These are phyloP conservation scores for Neurospora sp. DNA, from an alignment of 495 filamentous ascomycete genomes.

Conservation along the genomic window DNA sequence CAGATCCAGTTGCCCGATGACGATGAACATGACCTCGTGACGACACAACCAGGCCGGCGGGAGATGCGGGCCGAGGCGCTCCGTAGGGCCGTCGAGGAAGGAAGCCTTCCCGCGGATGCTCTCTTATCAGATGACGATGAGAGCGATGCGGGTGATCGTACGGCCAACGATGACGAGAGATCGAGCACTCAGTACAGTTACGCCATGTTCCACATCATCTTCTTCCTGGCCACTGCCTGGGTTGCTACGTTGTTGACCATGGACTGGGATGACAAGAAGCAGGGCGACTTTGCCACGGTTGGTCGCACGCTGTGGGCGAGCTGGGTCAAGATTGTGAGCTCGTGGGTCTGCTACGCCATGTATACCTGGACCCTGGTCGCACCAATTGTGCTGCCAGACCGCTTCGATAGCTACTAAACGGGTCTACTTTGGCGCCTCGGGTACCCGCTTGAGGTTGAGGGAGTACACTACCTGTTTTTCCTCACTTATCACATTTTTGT, in stretches of 20 bases:
- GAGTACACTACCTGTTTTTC: neutral
- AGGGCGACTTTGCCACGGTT: slow-evolving; percentile 76
- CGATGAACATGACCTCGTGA: slow-evolving; percentile 83
- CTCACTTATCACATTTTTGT: neutral
- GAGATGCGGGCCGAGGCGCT: slow-evolving; percentile 91
- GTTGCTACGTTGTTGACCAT: slow-evolving; percentile 87
- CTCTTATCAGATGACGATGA: slow-evolving; percentile 74
- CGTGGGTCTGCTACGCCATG: slow-evolving; percentile 93
- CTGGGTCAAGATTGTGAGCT: slow-evolving; percentile 98
- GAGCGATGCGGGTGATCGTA: slow-evolving; percentile 45
- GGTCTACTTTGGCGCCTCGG: neutral
- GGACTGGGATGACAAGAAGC: slow-evolving; percentile 53
- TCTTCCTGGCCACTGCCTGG: slow-evolving; percentile 93
- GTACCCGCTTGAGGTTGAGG: neutral
- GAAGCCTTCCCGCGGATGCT: slow-evolving; percentile 83
- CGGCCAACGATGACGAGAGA: slow-evolving; percentile 77
- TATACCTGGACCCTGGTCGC: slow-evolving; percentile 90
- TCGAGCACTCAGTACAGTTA: slow-evolving; percentile 91
- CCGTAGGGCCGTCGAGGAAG: slow-evolving; percentile 82
- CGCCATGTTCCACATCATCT: slow-evolving; percentile 93
- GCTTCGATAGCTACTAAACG: slow-evolving; percentile 51
- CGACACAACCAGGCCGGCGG: slow-evolving; percentile 73
- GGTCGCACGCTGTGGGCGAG: slow-evolving; percentile 94
- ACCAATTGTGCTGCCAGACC: slow-evolving; percentile 74
- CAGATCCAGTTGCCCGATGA: slow-evolving; percentile 40